Percentiles rank a stretch among this genome's conserved stretches.
These are phyloP conservation scores for Talaromyces islandicus DNA, from an alignment of 2,329 filamentous ascomycete genomes.

Conservation along the genomic window DNA sequence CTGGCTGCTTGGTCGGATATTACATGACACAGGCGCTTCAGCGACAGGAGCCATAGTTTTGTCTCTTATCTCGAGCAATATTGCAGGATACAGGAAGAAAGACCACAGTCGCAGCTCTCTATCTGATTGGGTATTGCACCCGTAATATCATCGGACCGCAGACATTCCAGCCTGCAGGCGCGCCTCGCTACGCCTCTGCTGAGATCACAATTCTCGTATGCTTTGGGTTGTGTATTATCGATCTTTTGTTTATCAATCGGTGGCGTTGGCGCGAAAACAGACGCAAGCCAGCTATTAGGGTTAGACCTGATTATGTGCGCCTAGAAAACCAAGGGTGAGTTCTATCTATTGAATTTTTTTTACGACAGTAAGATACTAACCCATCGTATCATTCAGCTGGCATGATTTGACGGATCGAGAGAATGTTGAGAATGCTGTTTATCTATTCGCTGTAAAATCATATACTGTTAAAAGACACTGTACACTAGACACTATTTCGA, in stretches of 20 bases:
- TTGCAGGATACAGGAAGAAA: slow-evolving; percentile 45
- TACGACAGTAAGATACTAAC: not conserved
- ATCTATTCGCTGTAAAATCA: not conserved
- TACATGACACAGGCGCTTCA: slow-evolving; percentile 53
- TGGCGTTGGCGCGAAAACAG: slow-evolving; percentile 53
- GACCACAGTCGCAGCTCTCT: slow-evolving; percentile 39
- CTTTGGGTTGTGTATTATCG: slow-evolving; percentile 32
- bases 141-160: slow-evolving; percentile 52
- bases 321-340: slow-evolving; percentile 56
- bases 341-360: not conserved
- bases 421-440: not conserved
- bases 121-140: slow-evolving; percentile 36
- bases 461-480: not conserved
- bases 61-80: slow-evolving; percentile 54
- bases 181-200: slow-evolving; percentile 38
- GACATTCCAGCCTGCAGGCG: slow-evolving; percentile 48
- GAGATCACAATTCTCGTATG: slow-evolving; percentile 22
- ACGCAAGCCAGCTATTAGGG: slow-evolving; percentile 48
- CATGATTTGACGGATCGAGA: slow-evolving; percentile 2
- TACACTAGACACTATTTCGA: not conserved
- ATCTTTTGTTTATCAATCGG: slow-evolving; percentile 54
- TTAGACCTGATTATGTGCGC: slow-evolving; percentile 50
- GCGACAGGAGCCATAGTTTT: slow-evolving; percentile 56
- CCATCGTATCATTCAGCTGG: not conserved
- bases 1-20: slow-evolving; percentile 53